Base-by-base conservation (phyloP, 306 rosid genomes). In the Dryas octopetala region DNA sequence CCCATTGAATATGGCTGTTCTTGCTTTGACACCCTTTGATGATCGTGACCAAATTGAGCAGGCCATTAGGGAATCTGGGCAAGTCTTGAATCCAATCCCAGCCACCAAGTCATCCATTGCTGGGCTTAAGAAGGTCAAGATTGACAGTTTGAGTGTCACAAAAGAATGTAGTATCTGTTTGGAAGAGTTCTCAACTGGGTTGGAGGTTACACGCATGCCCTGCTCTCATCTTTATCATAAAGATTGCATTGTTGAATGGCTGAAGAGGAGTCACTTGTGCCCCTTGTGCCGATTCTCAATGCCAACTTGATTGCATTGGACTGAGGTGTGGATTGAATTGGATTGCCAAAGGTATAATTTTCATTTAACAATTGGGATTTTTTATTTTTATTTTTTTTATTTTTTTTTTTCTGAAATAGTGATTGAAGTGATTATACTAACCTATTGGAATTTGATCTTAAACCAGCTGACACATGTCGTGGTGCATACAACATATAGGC, bases 201-300 rank as follows among this genome's bases (percentile, higher is more conserved):
- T 73, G 78, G 81, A 78, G 71, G 60, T 71, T 76, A 32, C 64
- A 43, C 51, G 41, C 52, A 68, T 77, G 80, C 82, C 85, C 51
- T 82, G 85, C 79, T 70, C 68, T 41, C 85, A 82, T 78, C 5
- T 69, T 26, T 82, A 62, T 67, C 85, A 82, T 54, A 82, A 67
- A 14, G 82, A 82, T 13, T 82, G 85, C 70, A 82, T 82, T 46
- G 68, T 68, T n/a, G 66, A 69, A 53, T 78, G 80, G 85, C 55
- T 82, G 12, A 57, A 67, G 52, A 74, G 73, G 41, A 74, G 82
- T 68, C 82, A 74, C 51, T 15, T 45, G 11, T 82, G 85, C 73
- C 85, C 85, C 1, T 78, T 78, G 76, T 82, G 80, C 68, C 80
- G 81, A 26, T 81, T 63, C 43, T 40, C 77, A 32, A 38, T 81